A percentile compares a stretch with the other conserved stretches of the same genome.
These are phyloP conservation scores for Nissolia schottii DNA, from an alignment of 306 rosid genomes.

Conservation along the genomic window DNA sequence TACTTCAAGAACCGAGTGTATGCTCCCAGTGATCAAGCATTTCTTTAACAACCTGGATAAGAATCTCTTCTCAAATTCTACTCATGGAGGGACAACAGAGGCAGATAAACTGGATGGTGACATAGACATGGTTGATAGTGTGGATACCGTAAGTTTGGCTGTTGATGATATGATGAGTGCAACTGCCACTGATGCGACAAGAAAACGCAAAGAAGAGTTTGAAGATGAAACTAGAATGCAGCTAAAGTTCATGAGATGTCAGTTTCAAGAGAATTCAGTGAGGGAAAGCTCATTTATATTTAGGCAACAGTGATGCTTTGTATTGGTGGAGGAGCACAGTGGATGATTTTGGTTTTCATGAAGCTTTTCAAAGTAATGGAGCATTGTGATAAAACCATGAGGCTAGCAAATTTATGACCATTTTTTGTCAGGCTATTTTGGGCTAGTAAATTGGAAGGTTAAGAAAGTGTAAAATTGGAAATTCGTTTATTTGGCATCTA, in stretches of 20 bases:
- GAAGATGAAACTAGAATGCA: conserved; percentile 39
- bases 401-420: neutral
- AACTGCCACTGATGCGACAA: conserved; percentile 30
- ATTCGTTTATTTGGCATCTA: conserved; percentile 12
- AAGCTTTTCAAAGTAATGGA: conserved; percentile 14
- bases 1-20: conserved; percentile 38
- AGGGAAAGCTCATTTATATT: conserved; percentile 32
- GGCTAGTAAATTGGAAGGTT: neutral
- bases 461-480: neutral
- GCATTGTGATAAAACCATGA: conserved; percentile 10
- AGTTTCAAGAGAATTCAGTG: conserved; percentile 39
- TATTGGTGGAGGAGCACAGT: conserved; percentile 11
- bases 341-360: conserved; percentile 20
- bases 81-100: conserved; percentile 11
- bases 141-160: conserved; percentile 27
- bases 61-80: conserved; percentile 11
- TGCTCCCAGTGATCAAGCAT: conserved; percentile 31
- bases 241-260: conserved; percentile 56
- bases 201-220: conserved; percentile 65
- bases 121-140: conserved; percentile 59
- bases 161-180: conserved; percentile 25
- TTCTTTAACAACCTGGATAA: conserved; percentile 24
- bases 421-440: neutral
- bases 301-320: conserved; percentile 32
- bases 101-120: conserved; percentile 40